Base-by-base conservation (phyloP, 2,329 filamentous ascomycete genomes). In the Colletotrichum sp. region DNA sequence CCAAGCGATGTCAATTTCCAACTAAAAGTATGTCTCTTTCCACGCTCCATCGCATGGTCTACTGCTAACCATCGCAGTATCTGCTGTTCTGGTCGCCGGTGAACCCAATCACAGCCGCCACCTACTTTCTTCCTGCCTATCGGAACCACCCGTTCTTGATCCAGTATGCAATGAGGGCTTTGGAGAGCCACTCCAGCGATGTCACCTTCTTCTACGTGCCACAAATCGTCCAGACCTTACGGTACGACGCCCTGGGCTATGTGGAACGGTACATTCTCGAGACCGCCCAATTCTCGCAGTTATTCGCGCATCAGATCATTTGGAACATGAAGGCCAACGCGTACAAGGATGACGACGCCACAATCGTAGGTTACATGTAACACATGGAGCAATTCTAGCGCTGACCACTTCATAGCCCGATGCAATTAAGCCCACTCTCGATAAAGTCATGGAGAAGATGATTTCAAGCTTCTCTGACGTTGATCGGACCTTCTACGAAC, bases 311-410 rank as follows among this genome's bases (percentile, higher is more conserved):
- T 83, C 97, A 99, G 81, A 98, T 99, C 79, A 99, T 99, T 82
- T 99, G 97, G 97, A 99, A 99, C 83, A 99, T 99, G 94, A 99
- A 98, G 84, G 97, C 97, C 36, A 99, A 99, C 83, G 95, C 96
- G 2, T 99, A 95, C 89, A 99, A 98, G 84, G 97, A 99, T 78
- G 96, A 99, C 80, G 95, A 98, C 79, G 96, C 94, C 16, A 92
- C 94, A 80, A 91, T 98, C 77, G 93, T 95, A 87, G 88, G 92
- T 56, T 85, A 21, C 6, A n/a, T 18, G 6, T 8, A n/a, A 48
- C 3, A 30, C 6, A n/a, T 76, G 80, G 34, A 28, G 24, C 18
- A 21, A 4, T 34, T 13, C 12, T 28, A 56, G 38, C 72, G 73
- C 80, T 81, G 61, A 83, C 71, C 71, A 78, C 72, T 15, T 28